Percentiles rank a stretch among this genome's conserved stretches.
phyloP scores from a whole-genome alignment of 1,139 yeast species.

The Ogataea hybrid region DNA sequence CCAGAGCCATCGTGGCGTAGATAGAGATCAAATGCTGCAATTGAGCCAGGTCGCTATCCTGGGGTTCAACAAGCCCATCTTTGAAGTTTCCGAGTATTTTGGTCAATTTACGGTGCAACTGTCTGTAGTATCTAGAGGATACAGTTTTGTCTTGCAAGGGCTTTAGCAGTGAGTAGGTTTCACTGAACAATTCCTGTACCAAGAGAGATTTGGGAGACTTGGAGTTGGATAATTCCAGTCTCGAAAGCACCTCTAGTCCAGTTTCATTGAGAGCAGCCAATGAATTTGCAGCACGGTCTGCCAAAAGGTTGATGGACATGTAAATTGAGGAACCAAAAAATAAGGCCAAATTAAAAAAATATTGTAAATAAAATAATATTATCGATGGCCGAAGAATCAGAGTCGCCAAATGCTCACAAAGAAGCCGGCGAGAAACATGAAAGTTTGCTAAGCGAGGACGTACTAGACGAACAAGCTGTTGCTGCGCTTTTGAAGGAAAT shows the following conservation, averaged over 20 bases:
- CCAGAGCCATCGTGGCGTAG: constrained; percentile 28
- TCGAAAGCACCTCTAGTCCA: constrained; percentile 15
- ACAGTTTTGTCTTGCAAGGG: constrained; percentile 16
- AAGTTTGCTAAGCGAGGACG: background rate
- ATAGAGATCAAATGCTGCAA: constrained; percentile 30
- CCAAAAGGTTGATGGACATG: constrained; percentile 19
- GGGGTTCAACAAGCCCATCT: constrained; percentile 27
- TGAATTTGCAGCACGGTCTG: constrained; percentile 16
- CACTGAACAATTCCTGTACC: constrained; percentile 16
- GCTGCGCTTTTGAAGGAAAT: constrained; percentile 3
- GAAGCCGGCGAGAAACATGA: constrained; percentile 1
- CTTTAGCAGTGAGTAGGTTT: constrained; percentile 14
- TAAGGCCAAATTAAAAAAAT: background rate
- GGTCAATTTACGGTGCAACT: constrained; percentile 17
- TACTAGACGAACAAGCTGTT: background rate
- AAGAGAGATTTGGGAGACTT: constrained; percentile 2
- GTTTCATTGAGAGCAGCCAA: constrained; percentile 14
- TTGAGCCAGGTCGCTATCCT: constrained; percentile 26
- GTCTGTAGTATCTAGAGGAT: background rate
- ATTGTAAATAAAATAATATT: background rate
- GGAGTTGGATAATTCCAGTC: constrained; percentile 8
- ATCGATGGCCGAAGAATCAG: constrained; percentile 6
- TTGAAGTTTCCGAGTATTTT: constrained; percentile 25
- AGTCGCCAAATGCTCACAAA: background rate
- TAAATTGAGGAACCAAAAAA: background rate